phyloP scores from a whole-genome alignment of 164 flowering plant genomes.

The Warburgia ugandensis region DNA sequence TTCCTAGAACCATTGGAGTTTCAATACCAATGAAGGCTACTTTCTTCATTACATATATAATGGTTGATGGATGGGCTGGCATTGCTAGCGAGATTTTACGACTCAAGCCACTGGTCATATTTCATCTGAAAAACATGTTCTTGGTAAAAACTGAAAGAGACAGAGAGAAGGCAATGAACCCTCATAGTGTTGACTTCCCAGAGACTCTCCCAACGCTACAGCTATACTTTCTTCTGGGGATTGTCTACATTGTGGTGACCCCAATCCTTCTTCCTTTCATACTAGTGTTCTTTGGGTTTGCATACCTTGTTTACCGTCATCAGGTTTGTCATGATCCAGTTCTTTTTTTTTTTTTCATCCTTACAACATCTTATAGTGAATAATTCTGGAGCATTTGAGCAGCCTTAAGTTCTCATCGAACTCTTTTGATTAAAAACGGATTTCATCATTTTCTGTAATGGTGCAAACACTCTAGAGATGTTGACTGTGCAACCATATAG shows the following conservation, averaged over 20 bases:
- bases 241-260: conserved; percentile 85
- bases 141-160: conserved; percentile 92
- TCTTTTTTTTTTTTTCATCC: no score
- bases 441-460: no score
- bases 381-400: no score
- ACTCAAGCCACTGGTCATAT: conserved; percentile 70
- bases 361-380: no score
- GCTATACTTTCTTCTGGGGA: conserved; percentile 81
- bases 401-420: no score
- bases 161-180: conserved; percentile 80
- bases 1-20: conserved; percentile 92
- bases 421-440: no score
- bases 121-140: conserved; percentile 82
- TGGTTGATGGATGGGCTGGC: conserved; percentile 99
- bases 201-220: conserved; percentile 84
- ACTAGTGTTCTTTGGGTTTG: conserved; percentile 84
- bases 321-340: no score
- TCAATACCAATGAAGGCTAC: conserved; percentile 99
- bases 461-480: no score
- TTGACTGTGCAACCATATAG: no score
- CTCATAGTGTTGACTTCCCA: conserved; percentile 63
- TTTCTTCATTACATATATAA: conserved; percentile 90
- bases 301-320: conserved; percentile 90
- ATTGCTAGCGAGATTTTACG: conserved; percentile 91
- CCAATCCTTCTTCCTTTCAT: conserved; percentile 96